Conservation (phyloP, 148 eudicot species). For the Spergularia bocconei region DNA sequence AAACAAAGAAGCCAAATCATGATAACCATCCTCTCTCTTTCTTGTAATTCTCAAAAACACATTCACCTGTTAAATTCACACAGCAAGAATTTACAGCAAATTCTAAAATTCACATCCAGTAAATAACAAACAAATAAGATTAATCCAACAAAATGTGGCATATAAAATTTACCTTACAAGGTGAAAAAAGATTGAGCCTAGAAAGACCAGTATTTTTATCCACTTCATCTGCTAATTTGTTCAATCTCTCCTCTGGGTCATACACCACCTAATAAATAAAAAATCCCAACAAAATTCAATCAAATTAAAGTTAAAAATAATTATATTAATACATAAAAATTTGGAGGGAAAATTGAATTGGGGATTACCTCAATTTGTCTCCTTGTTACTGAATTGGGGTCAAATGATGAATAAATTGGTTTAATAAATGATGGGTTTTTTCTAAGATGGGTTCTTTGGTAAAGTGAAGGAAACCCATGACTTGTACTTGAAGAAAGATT, state of each 20-base stretch:
- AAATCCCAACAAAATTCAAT: conserved; percentile 11
- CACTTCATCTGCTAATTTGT: conserved; percentile 77
- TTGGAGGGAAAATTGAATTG: not conserved
- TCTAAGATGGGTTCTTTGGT: conserved; percentile 28
- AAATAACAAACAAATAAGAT: not conserved
- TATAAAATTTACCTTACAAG: conserved; percentile 70
- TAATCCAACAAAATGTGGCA: not conserved
- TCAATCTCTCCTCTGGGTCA: conserved; percentile 66
- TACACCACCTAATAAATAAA: conserved; percentile 60
- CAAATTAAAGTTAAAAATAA: not conserved
- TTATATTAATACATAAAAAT: not conserved
- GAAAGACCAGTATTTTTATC: conserved; percentile 73
- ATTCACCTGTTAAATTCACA: conserved; percentile 60
- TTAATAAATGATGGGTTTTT: conserved; percentile 48
- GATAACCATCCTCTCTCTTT: conserved; percentile 94
- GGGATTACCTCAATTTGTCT: conserved; percentile 60
- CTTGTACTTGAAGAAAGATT: conserved; percentile 27
- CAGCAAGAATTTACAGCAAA: conserved; percentile 12
- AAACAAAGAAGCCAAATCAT: conserved; percentile 95
- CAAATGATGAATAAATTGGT: conserved; percentile 43
- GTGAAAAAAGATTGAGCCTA: conserved; percentile 89
- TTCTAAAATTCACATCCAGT: not conserved
- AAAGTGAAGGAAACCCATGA: conserved; percentile 33
- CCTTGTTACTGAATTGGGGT: conserved; percentile 36
- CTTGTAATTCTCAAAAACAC: conserved; percentile 89